Evolutionary conservation across 2,329 filamentous ascomycete species (phyloP).

Genomic region (Aspergillus japonicus): DNA sequence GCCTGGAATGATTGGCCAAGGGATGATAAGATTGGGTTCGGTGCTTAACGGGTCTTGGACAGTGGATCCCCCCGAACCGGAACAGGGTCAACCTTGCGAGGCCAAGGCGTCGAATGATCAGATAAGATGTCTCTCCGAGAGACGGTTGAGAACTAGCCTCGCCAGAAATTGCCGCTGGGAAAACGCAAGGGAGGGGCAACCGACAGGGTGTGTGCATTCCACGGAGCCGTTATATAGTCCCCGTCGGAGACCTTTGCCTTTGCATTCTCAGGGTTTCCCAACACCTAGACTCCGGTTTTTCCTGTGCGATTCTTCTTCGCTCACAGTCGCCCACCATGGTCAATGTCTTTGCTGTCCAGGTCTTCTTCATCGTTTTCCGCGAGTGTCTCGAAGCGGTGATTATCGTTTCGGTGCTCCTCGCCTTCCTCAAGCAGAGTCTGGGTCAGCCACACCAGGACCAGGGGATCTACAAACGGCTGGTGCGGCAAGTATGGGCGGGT

Average conservation of each 20-base stretch:
- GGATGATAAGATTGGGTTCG: not conserved
- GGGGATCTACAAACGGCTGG: not conserved
- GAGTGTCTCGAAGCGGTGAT: slow-evolving; percentile 81
- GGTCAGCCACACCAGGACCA: slow-evolving; percentile 32
- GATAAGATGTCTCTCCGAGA: not conserved
- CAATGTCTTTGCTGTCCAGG: slow-evolving; percentile 23
- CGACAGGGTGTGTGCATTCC: not conserved
- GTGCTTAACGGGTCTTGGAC: not conserved
- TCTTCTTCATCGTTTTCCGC: slow-evolving; percentile 89
- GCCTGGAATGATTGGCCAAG: not conserved
- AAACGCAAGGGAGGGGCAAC: not conserved
- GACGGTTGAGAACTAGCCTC: not conserved
- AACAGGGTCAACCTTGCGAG: not conserved
- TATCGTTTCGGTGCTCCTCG: slow-evolving; percentile 81
- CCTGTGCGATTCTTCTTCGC: too few relatives aligned
- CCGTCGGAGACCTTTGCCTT: not conserved
- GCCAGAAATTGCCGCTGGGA: not conserved
- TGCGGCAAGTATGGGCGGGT: slow-evolving; percentile 60
- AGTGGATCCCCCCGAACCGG: not conserved
- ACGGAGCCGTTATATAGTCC: not conserved
- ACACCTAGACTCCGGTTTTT: too few relatives aligned
- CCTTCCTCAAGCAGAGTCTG: slow-evolving; percentile 80
- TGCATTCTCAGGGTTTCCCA: not conserved
- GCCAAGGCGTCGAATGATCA: not conserved
- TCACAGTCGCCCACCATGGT: not conserved